Evolutionary conservation across 371 early-diverging fungal species (phyloP), one percentile per base, ranked within the genome.

Genomic region (Mortierella sp.): DNA sequence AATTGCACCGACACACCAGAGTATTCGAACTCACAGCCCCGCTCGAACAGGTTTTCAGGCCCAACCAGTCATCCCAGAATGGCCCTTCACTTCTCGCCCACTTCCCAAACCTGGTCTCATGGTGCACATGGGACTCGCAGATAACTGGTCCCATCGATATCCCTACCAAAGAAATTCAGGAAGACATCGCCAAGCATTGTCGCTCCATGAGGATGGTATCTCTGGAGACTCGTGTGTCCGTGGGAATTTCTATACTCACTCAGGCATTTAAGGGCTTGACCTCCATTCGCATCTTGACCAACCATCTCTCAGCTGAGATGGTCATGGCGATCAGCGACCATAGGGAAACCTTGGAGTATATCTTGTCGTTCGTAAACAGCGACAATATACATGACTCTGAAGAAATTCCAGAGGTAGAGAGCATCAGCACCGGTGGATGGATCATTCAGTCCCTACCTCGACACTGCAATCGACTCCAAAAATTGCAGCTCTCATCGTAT

Each of bases 301-400:
- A 13, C 2, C 3, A 48, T 5, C 10, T 54, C 21, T 54, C 54
- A 23, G 6, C 54, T 14, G 41, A 38, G n/a, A 8, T 54, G 12
- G 23, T 21, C 54, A 54, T 54, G 54, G 54, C 54, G 10, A 54
- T 54, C 13, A 14, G 34, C 39, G 12, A 14, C 8, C 54, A 54
- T 54, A 18, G 10, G 8, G 41, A 54, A 39, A 54, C 54, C 4
- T 7, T 54, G 19, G 13, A 14, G 23, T 10, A 19, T 23, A 24
- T 48, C 48, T 16, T 8, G 5, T 2, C 10, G 7, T 10, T 39
- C 23, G 4, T 21, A 9, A 34, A 9, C 21, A 3, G 21, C 38
- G 54, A 41, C 34, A 10, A 34, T 10, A 2, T 54, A 21, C 24
- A n/a, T 14, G 13, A 41, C 9, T 30, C 26, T 5, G 41, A 38